Evolutionary conservation across 139 green algal genomes (phyloP), one percentile per base, ranked within the genome.

Genomic region (Diplosphaera chodatii): DNA sequence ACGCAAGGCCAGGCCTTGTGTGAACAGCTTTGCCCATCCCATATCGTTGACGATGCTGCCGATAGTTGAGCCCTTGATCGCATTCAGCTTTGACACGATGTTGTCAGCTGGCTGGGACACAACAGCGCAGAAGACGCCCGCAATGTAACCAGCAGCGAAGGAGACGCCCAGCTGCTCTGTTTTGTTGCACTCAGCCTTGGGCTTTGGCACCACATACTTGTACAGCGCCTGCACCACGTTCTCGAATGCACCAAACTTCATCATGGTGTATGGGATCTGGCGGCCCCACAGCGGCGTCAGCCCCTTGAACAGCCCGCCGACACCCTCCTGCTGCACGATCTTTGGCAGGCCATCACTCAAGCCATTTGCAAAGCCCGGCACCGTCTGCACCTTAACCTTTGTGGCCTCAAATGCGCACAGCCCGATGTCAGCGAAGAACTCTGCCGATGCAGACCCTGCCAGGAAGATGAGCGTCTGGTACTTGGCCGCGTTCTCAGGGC

Each of bases 361-460:
- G 33, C 92, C 92, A 55, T 88, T 89, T 31, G 90, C 92, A 68
- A 84, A 97, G 68, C 91, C 92, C 16, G 92, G 91, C 32, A 87
- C 80, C 0, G 92, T 97, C 85, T 97, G 92, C 32, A 97, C 91
- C 83, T 94, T 94, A 71, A 96, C 91, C 88, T 97, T 97, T 65
- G 97, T 89, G n/a, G 92, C 92, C 83, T 98, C 93, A 63, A 96
- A 96, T 56, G 93, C 92, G 67, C 90, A 96, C 4, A 98, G 85
- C 6, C 87, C 90, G 69, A 97, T 91, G 80, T 98, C 93, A 31
- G 93, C 93, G 77, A 98, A 93, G 84, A 98, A 96, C 82, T 98
- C 93, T 32, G 92, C 93, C 34, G 83, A 93, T 25, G 93, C 93
- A 22, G 87, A 94, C 55, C 83, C 91, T 0, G 89, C 91, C 59